Base-by-base conservation (phyloP, 78 protist genomes). In the Isochrysis galbana region DNA sequence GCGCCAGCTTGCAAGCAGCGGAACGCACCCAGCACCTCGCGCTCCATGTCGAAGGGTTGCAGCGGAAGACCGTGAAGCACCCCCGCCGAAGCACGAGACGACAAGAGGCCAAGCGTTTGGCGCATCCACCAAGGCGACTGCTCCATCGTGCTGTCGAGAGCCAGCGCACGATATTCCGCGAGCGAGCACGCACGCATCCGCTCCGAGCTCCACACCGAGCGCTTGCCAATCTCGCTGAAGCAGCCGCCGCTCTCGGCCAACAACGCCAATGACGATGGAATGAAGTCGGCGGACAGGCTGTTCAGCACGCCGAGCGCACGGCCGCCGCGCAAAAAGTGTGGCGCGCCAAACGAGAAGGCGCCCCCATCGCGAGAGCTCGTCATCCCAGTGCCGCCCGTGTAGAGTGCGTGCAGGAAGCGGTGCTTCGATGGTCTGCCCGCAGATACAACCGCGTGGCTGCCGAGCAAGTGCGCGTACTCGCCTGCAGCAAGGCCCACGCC, bases 151-250 rank as follows among this genome's bases (percentile, higher is more conserved):
- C 2, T 39, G 5, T 70, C 92, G 17, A 72, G 25, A 5, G 29
- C 87, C 29, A 90, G 38, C 51, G 74, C 92, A 23, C 11, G 25
- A 29, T 78, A 39, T 10, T 14, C 4, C 51, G 41, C 47, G 36
- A 34, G 41, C 22, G 7, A 0, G 29, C 34, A 1, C 17, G 84
- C 44, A 0, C 25, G 14, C 26, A 29, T 36, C 7, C 92, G 82
- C 54, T 89, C 5, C n/a, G 36, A 23, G 36, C 29, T 5, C 84
- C 78, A 90, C 26, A 90, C 54, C 87, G n/a, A 48, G 10, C 83
- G 82, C 86, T 90, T 90, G 92, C 92, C 92, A 46, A 90, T 90
- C 34, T 90, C 92, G 26, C 11, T 36, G 54, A 90, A 72, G 23
- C 32, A 32, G 74, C 92, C 92, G 0, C 87, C 54, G n/a, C n/a